Conservation (phyloP, 176 grass and related monocot species). For the Rhynchospora tenuis region DNA sequence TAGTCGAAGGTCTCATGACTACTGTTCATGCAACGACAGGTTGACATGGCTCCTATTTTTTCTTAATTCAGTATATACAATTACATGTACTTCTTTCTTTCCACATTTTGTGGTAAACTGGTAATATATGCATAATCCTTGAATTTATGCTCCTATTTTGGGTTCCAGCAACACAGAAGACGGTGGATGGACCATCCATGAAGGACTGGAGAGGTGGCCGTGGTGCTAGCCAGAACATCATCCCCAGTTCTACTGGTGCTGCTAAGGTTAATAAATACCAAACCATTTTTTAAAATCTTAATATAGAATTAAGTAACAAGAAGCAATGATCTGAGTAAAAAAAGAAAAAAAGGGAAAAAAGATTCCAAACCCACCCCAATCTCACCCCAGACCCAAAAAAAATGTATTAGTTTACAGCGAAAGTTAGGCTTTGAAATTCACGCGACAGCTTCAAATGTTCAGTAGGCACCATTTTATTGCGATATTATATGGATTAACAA, state of each 20-base stretch:
- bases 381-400: too few relatives aligned
- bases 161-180: conserved; percentile 88
- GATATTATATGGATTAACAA: background rate
- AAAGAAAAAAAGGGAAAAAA: too few relatives aligned
- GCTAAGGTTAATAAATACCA: conserved; percentile 61
- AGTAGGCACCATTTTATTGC: background rate
- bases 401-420: too few relatives aligned
- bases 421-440: background rate
- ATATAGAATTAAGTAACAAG: background rate
- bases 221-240: conserved; percentile 96
- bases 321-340: background rate
- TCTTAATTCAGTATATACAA: background rate
- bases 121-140: background rate
- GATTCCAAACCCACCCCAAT: too few relatives aligned
- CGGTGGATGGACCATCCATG: conserved; percentile 87
- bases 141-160: background rate
- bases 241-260: conserved; percentile 98
- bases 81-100: background rate
- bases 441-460: background rate
- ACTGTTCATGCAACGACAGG: conserved; percentile 99
- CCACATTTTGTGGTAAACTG: background rate
- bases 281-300: background rate
- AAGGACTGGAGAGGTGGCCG: conserved; percentile 99
- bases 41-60: conserved; percentile 31
- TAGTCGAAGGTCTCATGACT: conserved; percentile 95